phyloP scores from a whole-genome alignment of 106 monocot species.

The Allium sativum region DNA sequence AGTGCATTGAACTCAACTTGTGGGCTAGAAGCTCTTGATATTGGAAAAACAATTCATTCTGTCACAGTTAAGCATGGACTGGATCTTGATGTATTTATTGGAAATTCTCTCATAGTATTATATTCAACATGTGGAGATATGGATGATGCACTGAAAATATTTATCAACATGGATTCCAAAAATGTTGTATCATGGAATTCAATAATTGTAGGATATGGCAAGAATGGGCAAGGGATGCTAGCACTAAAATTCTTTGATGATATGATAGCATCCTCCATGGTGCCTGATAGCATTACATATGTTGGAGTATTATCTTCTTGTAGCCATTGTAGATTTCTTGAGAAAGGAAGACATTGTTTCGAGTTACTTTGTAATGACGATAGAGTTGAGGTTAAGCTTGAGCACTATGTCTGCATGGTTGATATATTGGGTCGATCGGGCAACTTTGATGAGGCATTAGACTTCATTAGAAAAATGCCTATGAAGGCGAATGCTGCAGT shows the following conservation, averaged over 20 bases:
- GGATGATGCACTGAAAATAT: slow-evolving; percentile 29
- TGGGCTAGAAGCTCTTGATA: slow-evolving; percentile 43
- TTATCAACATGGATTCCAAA: slow-evolving; percentile 24
- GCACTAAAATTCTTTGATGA: slow-evolving; percentile 39
- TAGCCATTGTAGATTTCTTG: slow-evolving; percentile 66
- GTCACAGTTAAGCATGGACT: slow-evolving; percentile 33
- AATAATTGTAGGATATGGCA: slow-evolving; percentile 61
- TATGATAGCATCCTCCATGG: slow-evolving; percentile 23
- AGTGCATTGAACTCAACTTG: slow-evolving; percentile 51
- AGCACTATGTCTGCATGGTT: slow-evolving; percentile 77
- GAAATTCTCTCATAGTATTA: slow-evolving; percentile 56
- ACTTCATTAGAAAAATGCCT: slow-evolving; percentile 46
- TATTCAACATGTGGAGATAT: slow-evolving; percentile 65
- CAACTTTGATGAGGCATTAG: slow-evolving; percentile 48
- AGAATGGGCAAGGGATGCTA: slow-evolving; percentile 46
- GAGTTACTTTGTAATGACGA: slow-evolving; percentile 26
- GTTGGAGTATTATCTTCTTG: slow-evolving; percentile 68
- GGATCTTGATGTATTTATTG: slow-evolving; percentile 50
- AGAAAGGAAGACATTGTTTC: slow-evolving; percentile 52
- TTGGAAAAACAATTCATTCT: slow-evolving; percentile 45
- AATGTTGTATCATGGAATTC: slow-evolving; percentile 89
- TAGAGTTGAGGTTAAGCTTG: slow-evolving; percentile 30
- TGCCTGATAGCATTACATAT: slow-evolving; percentile 79
- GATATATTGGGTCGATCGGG: slow-evolving; percentile 68
- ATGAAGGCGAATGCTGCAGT: slow-evolving; percentile 36